These are phyloP conservation scores for Phaeosphaeriaceae sp. DNA, from an alignment of 2,329 filamentous ascomycete genomes.

Conservation along the genomic window DNA sequence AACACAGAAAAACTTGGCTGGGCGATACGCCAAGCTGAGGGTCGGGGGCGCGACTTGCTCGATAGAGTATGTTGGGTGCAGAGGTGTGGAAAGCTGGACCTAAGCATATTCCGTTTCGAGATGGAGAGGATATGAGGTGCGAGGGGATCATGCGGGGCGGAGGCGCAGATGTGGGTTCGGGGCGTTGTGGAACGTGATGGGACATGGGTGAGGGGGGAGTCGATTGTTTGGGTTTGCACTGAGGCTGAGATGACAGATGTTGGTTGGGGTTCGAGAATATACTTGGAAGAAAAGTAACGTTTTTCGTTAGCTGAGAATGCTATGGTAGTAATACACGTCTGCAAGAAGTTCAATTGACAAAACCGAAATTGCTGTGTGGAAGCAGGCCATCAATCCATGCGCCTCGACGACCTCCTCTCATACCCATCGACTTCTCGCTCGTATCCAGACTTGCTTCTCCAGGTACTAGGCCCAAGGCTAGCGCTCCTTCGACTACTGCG, in stretches of 20 bases:
- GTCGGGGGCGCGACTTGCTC: constrained; percentile 7
- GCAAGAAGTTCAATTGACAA: not conserved
- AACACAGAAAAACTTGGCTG: not conserved
- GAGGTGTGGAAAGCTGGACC: constrained; percentile 27
- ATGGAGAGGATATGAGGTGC: not conserved
- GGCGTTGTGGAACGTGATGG: not conserved
- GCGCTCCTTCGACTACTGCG: constrained; percentile 18
- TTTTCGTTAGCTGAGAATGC: too few relatives aligned
- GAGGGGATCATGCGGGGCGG: not conserved
- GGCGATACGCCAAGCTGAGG: not conserved
- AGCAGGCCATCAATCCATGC: constrained; percentile 10
- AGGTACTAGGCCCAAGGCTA: not conserved
- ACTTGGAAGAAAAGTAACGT: too few relatives aligned
- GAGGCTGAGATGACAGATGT: too few relatives aligned
- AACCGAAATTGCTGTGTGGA: not conserved
- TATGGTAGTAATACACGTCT: not conserved
- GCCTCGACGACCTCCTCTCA: constrained; percentile 24
- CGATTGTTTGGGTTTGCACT: too few relatives aligned
- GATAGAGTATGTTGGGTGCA: constrained; percentile 13
- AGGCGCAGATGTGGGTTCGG: not conserved
- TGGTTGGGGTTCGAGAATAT: too few relatives aligned
- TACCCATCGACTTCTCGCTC: constrained; percentile 37
- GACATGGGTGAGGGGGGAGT: not conserved
- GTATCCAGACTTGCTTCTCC: constrained; percentile 20
- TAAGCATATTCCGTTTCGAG: constrained; percentile 16